Conservation (phyloP, 257 asterid species). For the Ocimum tenuiflorum region DNA sequence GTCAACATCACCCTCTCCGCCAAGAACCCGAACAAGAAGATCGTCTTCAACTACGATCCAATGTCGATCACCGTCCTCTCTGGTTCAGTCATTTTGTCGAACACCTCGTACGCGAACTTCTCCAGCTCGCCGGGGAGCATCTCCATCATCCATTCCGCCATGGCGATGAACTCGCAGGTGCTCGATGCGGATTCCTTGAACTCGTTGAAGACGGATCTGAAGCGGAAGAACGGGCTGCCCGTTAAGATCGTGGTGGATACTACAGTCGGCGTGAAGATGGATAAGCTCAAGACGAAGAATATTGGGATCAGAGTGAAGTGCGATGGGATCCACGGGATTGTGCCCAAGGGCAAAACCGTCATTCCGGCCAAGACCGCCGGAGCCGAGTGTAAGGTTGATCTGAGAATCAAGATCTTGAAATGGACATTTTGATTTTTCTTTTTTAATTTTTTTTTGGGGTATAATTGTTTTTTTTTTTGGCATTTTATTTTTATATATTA, state of each 20-base stretch:
- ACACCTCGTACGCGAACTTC: slow-evolving; percentile 46
- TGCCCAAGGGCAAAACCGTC: slow-evolving; percentile 55
- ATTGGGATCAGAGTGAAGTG: slow-evolving; percentile 71
- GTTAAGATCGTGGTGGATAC: slow-evolving; percentile 61
- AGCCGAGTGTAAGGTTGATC: slow-evolving; percentile 77
- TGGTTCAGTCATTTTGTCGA: slow-evolving; percentile 34
- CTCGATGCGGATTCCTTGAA: slow-evolving; percentile 47
- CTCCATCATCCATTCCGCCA: slow-evolving; percentile 40
- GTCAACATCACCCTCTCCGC: slow-evolving; percentile 58
- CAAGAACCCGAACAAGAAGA: slow-evolving; percentile 53
- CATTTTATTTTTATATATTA: background rate
- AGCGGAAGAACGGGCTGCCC: slow-evolving; percentile 51
- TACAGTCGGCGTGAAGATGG: slow-evolving; percentile 50
- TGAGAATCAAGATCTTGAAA: slow-evolving; percentile 78
- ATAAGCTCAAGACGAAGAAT: slow-evolving; percentile 54
- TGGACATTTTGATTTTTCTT: slow-evolving; percentile 48
- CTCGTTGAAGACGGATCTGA: slow-evolving; percentile 53
- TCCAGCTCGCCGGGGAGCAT: slow-evolving; percentile 33
- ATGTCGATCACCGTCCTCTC: slow-evolving; percentile 31
- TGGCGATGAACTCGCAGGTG: slow-evolving; percentile 28
- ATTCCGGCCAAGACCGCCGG: slow-evolving; percentile 39
- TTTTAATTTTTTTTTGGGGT: background rate
- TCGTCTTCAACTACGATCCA: slow-evolving; percentile 45
- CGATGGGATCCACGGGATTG: slow-evolving; percentile 52
- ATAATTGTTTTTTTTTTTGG: background rate